Base-by-base conservation (phyloP, 805 yeast species). In the Wickerhamiella hasegawae region DNA sequence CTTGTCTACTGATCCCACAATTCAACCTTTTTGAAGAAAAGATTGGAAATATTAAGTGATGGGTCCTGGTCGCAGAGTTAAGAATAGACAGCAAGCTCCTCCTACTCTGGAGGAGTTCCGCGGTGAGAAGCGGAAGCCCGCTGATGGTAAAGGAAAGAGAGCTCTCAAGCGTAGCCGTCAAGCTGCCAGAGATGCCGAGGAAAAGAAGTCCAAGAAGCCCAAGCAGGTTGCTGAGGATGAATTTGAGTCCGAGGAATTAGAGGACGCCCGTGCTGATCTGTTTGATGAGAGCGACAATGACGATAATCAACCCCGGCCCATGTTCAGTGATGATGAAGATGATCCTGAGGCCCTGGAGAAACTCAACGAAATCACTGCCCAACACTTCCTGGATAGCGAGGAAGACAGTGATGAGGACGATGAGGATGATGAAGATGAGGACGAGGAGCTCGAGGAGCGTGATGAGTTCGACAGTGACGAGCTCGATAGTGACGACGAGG, bases 41-140 rank as follows among this genome's bases (percentile, higher is more conserved):
- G 8, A 26, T 26, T 26, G 6, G 8, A 6, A 5, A 6, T 26
- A 9, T 5, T n/a, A 15, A 8, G 12, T 12, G 8, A 15, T 6
- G 8, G 8, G 12, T 8, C 9, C 15, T 8, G 28, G 14, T 26
- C 78, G 94, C 71, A 76, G 81, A 65, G 81, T 82, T 40, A 83
- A 78, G 59, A 78, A 82, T 51, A 87, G 82, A 66, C 97, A 87
- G 62, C 90, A 83, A 31, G 80, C 70, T 40, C 97, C 97, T 46
- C 95, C 95, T 24, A 54, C 84, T 4, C 63, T 76, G 42, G 97
- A 87, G 31, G 94, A 87, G 51, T 76, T 85, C 55, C 72, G 49
- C 14, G 54, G 53, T 19, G 55, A 55, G 44, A 48, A 45, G 30
- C 42, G 44, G 12, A 39, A 38, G 40, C 19, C 32, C 5, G 32